A percentile compares a stretch with the other conserved stretches of the same genome.
Evolutionary conservation across 2,329 filamentous ascomycete species (phyloP).

Genomic region (Fusarium palustre): DNA sequence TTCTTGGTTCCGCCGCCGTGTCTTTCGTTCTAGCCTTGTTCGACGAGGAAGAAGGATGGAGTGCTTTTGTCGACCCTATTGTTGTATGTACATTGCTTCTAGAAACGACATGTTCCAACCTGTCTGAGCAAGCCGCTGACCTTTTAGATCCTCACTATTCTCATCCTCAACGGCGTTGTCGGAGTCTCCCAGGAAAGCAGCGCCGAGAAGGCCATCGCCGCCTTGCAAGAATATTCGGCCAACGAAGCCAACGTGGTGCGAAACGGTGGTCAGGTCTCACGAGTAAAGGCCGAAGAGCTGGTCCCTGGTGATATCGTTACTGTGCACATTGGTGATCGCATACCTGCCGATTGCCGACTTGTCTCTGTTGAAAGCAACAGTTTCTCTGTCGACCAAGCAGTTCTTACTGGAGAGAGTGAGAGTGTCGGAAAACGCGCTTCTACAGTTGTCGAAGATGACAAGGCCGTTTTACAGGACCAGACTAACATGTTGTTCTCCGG

Average conservation of each 20-base stretch:
- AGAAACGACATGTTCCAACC: neutral
- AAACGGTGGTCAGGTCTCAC: constrained; percentile 78
- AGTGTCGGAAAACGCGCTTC: constrained; percentile 87
- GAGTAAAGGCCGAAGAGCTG: constrained; percentile 94
- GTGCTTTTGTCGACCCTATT: constrained; percentile 93
- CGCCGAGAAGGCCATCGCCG: constrained; percentile 97
- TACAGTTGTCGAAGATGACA: constrained; percentile 76
- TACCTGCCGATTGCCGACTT: constrained; percentile 94
- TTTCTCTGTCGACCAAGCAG: constrained; percentile 96
- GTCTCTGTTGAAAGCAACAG: constrained; percentile 95
- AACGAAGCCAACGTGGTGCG: constrained; percentile 96
- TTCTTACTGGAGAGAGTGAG: constrained; percentile 96
- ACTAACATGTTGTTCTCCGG: constrained; percentile 98
- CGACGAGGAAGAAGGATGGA: constrained; percentile 93
- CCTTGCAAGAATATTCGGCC: constrained; percentile 97
- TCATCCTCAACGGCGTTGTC: constrained; percentile 95
- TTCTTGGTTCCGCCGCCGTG: constrained; percentile 90
- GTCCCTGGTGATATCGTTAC: constrained; percentile 94
- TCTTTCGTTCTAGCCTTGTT: constrained; percentile 95
- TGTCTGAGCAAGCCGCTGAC: constrained; percentile 17
- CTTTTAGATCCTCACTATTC: constrained; percentile 85
- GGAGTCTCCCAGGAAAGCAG: constrained; percentile 99
- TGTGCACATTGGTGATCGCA: constrained; percentile 88
- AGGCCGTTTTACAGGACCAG: constrained; percentile 97
- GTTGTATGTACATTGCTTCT: constrained; percentile 74